Evolutionary conservation across 1,284 basidiomycete genomes (phyloP), one percentile per base, ranked within the genome.

Genomic region (Microbotryum saponariae): DNA sequence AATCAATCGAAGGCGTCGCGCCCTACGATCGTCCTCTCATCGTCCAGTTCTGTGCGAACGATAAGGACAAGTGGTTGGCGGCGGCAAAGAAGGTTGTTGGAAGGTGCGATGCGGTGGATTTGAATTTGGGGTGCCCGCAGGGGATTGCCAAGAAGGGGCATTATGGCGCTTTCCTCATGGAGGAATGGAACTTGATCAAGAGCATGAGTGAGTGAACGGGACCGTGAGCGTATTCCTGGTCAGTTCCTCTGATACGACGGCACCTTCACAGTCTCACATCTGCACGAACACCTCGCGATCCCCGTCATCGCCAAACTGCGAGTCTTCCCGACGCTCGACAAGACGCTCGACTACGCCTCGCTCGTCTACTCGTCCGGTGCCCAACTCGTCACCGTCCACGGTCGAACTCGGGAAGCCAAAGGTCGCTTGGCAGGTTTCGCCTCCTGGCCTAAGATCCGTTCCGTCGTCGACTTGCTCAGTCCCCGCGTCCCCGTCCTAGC

Each of bases 271-370:
- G 91, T 96, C 74, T 88, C 86, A 61, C 90, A 79, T 3, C 79
- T 97, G 3, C 92, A 97, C 74, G 75, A 80, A 57, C 87, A 94
- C 70, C 82, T 97, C 4, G 81, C 82, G 0, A 79, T 97, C 14
- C 94, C 96, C 0, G 91, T 97, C 0, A 97, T 92, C 0, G 94
- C 91, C 54, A 98, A 98, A 75, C 96, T 97, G 77, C 83, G 96
- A 10, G 85, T 96, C 1, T 97, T 94, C 76, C 83, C 88, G 3
- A 85, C 85, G 0, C 75, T 89, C 6, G 86, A 90, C 71, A 88
- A 87, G 77, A 97, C 94, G 0, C 83, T 97, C 0, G 85, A 85
- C 62, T 98, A 97, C 71, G 96, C 94, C 1, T 82, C 86, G 72
- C 93, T 97, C 91, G 83, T 98, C 56, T 92, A 97, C 76, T 78